phyloP scores from a whole-genome alignment of 2,329 filamentous ascomycete genomes.

The Pyrenochaeta sp. region DNA sequence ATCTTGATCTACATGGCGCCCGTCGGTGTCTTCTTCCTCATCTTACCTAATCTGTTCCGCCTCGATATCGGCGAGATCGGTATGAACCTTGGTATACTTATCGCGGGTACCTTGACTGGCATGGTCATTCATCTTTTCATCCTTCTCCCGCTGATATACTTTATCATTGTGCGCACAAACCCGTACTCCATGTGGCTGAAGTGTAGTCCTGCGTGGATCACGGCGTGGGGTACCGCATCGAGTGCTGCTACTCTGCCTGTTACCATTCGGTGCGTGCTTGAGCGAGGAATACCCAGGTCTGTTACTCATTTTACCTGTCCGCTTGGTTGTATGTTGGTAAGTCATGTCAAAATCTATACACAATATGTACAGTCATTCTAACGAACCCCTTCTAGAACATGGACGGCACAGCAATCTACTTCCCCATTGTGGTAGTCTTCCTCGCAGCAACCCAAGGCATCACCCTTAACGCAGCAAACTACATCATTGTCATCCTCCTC shows the following conservation, averaged over 20 bases:
- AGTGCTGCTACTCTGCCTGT: constrained; percentile 62
- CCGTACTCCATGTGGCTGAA: constrained; percentile 59
- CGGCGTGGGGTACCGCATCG: constrained; percentile 63
- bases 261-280: constrained; percentile 54
- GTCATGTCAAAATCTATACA: constrained; percentile 57
- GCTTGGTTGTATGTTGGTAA: constrained; percentile 56
- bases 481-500: constrained; percentile 59
- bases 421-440: constrained; percentile 62
- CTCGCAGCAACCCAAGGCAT: constrained; percentile 60
- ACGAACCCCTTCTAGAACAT: no score
- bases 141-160: constrained; percentile 51
- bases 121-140: constrained; percentile 59
- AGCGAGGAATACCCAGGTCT: constrained; percentile 52
- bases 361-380: constrained; percentile 2
- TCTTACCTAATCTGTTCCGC: constrained; percentile 60
- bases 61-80: constrained; percentile 59
- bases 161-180: constrained; percentile 51
- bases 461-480: constrained; percentile 53
- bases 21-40: constrained; percentile 62
- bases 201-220: constrained; percentile 61
- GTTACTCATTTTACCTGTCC: constrained; percentile 58
- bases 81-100: constrained; percentile 59
- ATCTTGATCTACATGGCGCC: constrained; percentile 60
- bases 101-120: constrained; percentile 55
- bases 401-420: constrained; percentile 61